Conservation (phyloP, 495 filamentous ascomycete genomes). For the Letharia columbiana region DNA sequence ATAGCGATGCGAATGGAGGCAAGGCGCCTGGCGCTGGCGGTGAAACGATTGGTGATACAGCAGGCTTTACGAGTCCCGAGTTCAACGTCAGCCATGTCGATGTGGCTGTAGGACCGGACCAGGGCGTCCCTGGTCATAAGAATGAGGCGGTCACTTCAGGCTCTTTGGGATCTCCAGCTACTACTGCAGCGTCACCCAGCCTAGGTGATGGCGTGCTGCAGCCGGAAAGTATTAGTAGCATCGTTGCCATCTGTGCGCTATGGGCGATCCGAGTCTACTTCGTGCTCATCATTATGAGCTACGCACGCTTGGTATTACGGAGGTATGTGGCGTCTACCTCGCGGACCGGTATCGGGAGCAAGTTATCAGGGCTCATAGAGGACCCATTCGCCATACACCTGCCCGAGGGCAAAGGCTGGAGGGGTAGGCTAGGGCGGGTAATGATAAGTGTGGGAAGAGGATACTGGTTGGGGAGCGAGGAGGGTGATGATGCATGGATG, state of each 20-base stretch:
- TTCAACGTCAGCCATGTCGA: constrained; percentile 51
- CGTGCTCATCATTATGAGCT: constrained; percentile 68
- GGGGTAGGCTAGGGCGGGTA: constrained; percentile 59
- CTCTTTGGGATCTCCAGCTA: constrained; percentile 23
- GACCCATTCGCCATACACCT: constrained; percentile 63
- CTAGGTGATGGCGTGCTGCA: constrained; percentile 48
- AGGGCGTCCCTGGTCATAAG: constrained; percentile 32
- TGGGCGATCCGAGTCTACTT: constrained; percentile 71
- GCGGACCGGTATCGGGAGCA: constrained; percentile 40
- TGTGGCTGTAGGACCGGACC: constrained; percentile 37
- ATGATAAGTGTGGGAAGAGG: constrained; percentile 61
- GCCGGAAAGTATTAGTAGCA: constrained; percentile 63
- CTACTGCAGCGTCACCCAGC: constrained; percentile 27
- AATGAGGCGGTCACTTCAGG: constrained; percentile 47
- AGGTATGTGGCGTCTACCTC: constrained; percentile 43
- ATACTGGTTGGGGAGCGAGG: constrained; percentile 64
- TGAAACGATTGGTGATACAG: constrained; percentile 51
- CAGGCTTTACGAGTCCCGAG: constrained; percentile 61
- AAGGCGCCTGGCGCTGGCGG: constrained; percentile 34
- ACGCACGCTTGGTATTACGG: constrained; percentile 63
- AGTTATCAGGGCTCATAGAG: constrained; percentile 44
- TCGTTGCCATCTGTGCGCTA: constrained; percentile 60
- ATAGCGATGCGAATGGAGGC: constrained; percentile 35
- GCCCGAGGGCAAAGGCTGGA: constrained; percentile 66
- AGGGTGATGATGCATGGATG: constrained; percentile 30